phyloP scores from a whole-genome alignment of 1,284 basidiomycete genomes.

The Leccinum brunneo-olivaceum region DNA sequence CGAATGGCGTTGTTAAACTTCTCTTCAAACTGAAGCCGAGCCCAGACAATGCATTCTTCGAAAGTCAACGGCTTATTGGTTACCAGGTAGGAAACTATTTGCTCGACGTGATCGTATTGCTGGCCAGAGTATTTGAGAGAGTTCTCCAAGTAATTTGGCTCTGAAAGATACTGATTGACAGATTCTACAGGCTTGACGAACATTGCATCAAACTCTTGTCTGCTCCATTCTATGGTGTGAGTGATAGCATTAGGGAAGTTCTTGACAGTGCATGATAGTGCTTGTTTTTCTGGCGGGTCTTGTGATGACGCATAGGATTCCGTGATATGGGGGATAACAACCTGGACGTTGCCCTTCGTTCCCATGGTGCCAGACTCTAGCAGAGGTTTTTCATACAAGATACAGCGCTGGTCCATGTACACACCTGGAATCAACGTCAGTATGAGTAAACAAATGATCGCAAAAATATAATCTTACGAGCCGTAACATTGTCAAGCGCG shows the following conservation, averaged over 20 bases:
- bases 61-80: slow-evolving; percentile 91
- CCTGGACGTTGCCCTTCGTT: slow-evolving; percentile 98
- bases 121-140: slow-evolving; percentile 88
- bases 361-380: slow-evolving; percentile 98
- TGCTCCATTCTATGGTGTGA: slow-evolving; percentile 99
- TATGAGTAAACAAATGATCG: neutral
- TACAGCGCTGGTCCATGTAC: slow-evolving; percentile 99
- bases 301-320: slow-evolving; percentile 98
- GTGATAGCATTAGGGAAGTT: slow-evolving; percentile 99
- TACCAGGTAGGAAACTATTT: slow-evolving; percentile 88
- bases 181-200: slow-evolving; percentile 94
- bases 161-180: slow-evolving; percentile 95
- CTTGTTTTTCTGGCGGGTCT: slow-evolving; percentile 98
- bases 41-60: slow-evolving; percentile 98
- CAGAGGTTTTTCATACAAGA: slow-evolving; percentile 95
- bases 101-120: slow-evolving; percentile 84
- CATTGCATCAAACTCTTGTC: slow-evolving; percentile 86
- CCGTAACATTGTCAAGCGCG: slow-evolving; percentile 96
- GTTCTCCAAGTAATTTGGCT: slow-evolving; percentile 92
- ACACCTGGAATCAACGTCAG: slow-evolving; percentile 49
- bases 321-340: slow-evolving; percentile 91
- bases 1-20: slow-evolving; percentile 93
- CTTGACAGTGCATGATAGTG: slow-evolving; percentile 97
- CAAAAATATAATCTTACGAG: slow-evolving; percentile 53
- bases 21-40: slow-evolving; percentile 91